These are phyloP conservation scores for Phytopythium kandeliae DNA, from an alignment of 352 stramenopile species.

Conservation along the genomic window DNA sequence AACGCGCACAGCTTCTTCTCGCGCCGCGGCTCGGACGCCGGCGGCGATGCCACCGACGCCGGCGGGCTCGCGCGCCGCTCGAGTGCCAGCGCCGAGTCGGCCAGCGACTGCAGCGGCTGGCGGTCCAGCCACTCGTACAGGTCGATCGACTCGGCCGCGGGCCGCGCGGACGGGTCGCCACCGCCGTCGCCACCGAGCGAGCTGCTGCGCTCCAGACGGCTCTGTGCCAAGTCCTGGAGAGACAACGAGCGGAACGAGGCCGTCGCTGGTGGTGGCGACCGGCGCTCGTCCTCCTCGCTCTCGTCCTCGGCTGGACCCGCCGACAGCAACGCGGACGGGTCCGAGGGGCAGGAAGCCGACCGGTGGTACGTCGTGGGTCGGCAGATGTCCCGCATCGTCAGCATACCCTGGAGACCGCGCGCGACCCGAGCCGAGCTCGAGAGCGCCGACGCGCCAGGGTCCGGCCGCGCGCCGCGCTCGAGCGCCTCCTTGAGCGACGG, in stretches of 20 bases:
- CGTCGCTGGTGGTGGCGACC: neutral
- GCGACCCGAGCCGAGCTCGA: slow-evolving; percentile 11
- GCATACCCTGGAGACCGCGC: slow-evolving; percentile 9
- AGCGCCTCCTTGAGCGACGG: slow-evolving; percentile 29
- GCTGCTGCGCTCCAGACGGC: slow-evolving; percentile 52
- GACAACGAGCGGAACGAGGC: slow-evolving; percentile 7
- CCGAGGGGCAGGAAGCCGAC: slow-evolving; percentile 63
- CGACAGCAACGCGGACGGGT: slow-evolving; percentile 19
- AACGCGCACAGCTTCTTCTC: slow-evolving; percentile 81
- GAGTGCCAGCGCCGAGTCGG: slow-evolving; percentile 55
- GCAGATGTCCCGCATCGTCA: slow-evolving; percentile 40
- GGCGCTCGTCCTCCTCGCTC: slow-evolving; percentile 3
- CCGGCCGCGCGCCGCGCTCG: slow-evolving; percentile 10
- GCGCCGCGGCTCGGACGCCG: slow-evolving; percentile 21
- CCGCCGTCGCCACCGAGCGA: slow-evolving; percentile 44
- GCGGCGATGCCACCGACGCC: too few relatives aligned
- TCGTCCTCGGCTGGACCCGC: slow-evolving; percentile 1
- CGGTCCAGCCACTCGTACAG: slow-evolving; percentile 29
- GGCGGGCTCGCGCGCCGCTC: slow-evolving; percentile 16
- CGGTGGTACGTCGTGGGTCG: slow-evolving; percentile 60
- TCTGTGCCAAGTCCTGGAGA: slow-evolving; percentile 23
- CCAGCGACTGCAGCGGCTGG: slow-evolving; percentile 40
- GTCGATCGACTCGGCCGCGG: slow-evolving; percentile 24
- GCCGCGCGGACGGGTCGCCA: slow-evolving; percentile 1
- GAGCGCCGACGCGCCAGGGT: slow-evolving; percentile 10